These are phyloP conservation scores for Phaffia rhodozyma DNA, from an alignment of 1,284 basidiomycete genomes.

Conservation along the genomic window DNA sequence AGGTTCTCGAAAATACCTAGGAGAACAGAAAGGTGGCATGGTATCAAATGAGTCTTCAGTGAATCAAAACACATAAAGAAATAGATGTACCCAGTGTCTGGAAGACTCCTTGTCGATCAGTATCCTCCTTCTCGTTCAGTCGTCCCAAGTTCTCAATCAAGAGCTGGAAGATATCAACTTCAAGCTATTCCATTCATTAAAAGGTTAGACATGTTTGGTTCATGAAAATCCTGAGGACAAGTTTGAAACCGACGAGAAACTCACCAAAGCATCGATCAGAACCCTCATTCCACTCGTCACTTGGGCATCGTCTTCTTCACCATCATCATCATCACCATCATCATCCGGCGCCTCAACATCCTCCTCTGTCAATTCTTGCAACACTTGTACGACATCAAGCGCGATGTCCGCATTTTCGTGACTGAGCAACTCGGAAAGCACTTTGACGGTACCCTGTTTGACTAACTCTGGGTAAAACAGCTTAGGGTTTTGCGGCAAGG, in stretches of 20 bases:
- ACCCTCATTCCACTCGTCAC: conserved; percentile 49
- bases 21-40: background rate
- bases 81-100: conserved; percentile 59
- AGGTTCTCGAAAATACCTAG: conserved; percentile 85
- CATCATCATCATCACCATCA: conserved; percentile 53
- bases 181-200: conserved; percentile 42
- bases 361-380: conserved; percentile 92
- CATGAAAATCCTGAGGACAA: background rate
- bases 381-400: conserved; percentile 76
- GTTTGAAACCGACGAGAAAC: conserved; percentile 26
- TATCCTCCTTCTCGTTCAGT: conserved; percentile 63
- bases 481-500: conserved; percentile 75
- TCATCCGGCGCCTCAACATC: conserved; percentile 72
- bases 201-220: background rate
- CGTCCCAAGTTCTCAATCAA: conserved; percentile 78
- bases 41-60: background rate
- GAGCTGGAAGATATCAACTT: conserved; percentile 71
- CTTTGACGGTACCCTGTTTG: conserved; percentile 51
- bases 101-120: conserved; percentile 79
- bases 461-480: conserved; percentile 83
- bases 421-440: conserved; percentile 68
- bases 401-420: conserved; percentile 92
- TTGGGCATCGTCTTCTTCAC: conserved; percentile 47
- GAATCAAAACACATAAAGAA: background rate
- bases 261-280: conserved; percentile 60